Conservation (phyloP, 805 yeast genomes). For the Sugiyamaella marilandica region DNA sequence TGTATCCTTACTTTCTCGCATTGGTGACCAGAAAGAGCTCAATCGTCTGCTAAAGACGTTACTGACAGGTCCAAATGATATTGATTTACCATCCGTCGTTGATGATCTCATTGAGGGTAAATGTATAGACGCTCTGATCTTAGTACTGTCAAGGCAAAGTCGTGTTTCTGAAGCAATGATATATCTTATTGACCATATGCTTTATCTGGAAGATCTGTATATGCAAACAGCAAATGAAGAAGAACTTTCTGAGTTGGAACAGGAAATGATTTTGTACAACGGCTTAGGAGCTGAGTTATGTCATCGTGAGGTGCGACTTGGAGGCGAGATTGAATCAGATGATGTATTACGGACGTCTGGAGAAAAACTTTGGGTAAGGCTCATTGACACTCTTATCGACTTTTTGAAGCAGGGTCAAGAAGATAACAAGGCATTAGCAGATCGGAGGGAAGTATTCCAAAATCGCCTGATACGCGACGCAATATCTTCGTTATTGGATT, state of each 20-base stretch:
- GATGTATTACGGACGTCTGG: not conserved
- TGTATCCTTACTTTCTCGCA: conserved; percentile 18
- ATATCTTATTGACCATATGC: conserved; percentile 26
- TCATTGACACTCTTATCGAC: conserved; percentile 39
- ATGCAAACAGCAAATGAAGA: not conserved
- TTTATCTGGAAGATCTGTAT: conserved; percentile 16
- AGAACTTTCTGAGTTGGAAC: conserved; percentile 1
- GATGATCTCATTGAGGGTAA: conserved; percentile 24
- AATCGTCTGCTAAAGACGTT: conserved; percentile 27
- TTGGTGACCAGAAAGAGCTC: conserved; percentile 21
- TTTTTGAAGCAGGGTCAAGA: conserved; percentile 24
- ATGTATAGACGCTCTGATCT: conserved; percentile 27
- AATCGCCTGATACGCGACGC: conserved; percentile 18
- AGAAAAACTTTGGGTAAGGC: conserved; percentile 35
- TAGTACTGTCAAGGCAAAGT: conserved; percentile 23
- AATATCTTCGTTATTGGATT: conserved; percentile 27
- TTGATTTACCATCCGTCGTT: conserved; percentile 28
- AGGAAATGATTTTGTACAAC: conserved; percentile 18
- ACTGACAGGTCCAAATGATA: conserved; percentile 29
- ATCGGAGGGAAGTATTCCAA: conserved; percentile 9
- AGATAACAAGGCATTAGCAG: not conserved
- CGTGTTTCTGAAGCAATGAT: conserved; percentile 30
- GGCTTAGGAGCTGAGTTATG: conserved; percentile 25
- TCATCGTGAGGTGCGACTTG: conserved; percentile 2
- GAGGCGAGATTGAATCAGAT: not conserved